These are phyloP conservation scores for Malassezia nana DNA, from an alignment of 1,284 basidiomycete species.

Conservation along the genomic window DNA sequence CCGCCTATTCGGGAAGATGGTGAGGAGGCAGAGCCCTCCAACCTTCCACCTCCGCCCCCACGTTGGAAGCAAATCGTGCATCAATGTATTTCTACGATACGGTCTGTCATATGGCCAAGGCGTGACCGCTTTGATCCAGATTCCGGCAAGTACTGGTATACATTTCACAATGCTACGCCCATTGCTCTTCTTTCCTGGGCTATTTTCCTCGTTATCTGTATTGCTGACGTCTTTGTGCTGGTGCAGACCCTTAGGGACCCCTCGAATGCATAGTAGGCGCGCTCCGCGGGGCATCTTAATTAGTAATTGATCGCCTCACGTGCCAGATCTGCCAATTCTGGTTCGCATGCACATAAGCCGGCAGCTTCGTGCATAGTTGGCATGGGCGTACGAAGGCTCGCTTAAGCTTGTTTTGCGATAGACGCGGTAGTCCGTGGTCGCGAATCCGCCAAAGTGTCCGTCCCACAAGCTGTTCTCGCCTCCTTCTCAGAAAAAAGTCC, in stretches of 20 bases:
- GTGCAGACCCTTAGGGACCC: constrained; percentile 5
- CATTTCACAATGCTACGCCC: background rate
- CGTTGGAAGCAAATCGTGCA: background rate
- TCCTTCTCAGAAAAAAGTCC: background rate
- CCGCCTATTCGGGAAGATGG: too few relatives aligned
- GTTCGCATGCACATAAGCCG: background rate
- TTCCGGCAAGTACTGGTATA: constrained; percentile 1
- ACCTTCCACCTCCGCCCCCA: background rate
- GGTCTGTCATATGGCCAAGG: background rate
- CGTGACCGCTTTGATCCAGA: background rate
- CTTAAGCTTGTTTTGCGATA: background rate
- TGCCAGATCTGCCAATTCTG: background rate
- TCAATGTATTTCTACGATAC: background rate
- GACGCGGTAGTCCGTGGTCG: background rate
- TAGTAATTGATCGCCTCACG: background rate
- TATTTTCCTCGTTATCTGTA: constrained; percentile 13
- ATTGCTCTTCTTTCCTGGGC: constrained; percentile 6
- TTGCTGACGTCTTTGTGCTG: constrained; percentile 16
- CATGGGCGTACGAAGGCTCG: background rate
- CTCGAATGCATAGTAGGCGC: constrained; percentile 2
- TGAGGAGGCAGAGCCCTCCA: background rate
- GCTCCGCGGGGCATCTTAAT: background rate
- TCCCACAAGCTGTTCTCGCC: background rate
- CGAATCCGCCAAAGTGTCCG: constrained; percentile 11
- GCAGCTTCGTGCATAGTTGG: background rate